A percentile compares a stretch with the other conserved stretches of the same genome.
Evolutionary conservation across 2,329 filamentous ascomycete genomes (phyloP).

Genomic region (Nemania sp.): DNA sequence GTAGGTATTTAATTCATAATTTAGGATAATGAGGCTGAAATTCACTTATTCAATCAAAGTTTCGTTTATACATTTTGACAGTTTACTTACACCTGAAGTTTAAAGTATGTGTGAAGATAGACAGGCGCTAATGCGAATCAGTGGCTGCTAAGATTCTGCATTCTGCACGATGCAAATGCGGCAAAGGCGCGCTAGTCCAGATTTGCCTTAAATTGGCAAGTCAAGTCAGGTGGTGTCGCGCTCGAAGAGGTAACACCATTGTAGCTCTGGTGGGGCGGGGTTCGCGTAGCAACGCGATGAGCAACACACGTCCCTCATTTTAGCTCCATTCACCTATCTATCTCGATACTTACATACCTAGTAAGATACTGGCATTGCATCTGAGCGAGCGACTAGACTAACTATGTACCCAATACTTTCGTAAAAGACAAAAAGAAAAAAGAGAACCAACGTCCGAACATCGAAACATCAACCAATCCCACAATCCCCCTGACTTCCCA

Average conservation of each 20-base stretch:
- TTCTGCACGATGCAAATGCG: no score
- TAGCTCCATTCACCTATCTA: conserved; percentile 8
- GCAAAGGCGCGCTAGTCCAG: conserved; percentile 1
- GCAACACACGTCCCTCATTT: conserved; percentile 7
- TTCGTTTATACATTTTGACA: not conserved
- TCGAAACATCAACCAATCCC: conserved; percentile 8
- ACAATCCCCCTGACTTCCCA: conserved; percentile 17
- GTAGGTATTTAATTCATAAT: not conserved
- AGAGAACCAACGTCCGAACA: no score
- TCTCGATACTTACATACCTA: not conserved
- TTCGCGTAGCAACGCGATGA: conserved; percentile 28
- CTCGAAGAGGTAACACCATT: conserved; percentile 7
- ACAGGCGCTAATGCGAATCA: no score
- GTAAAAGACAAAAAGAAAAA: no score
- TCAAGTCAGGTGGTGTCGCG: conserved; percentile 45
- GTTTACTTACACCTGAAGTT: no score
- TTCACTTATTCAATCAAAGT: not conserved
- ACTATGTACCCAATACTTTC: not conserved
- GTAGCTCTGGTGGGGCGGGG: conserved; percentile 37
- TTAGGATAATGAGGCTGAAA: not conserved
- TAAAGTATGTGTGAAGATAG: no score
- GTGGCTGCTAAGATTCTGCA: no score
- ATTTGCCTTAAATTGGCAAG: conserved; percentile 37
- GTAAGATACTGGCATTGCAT: no score
- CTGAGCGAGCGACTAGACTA: no score